A percentile compares a stretch with the other conserved stretches of the same genome.
phyloP scores from a whole-genome alignment of 1,284 basidiomycete genomes.

The Apiotrichum porosum region DNA sequence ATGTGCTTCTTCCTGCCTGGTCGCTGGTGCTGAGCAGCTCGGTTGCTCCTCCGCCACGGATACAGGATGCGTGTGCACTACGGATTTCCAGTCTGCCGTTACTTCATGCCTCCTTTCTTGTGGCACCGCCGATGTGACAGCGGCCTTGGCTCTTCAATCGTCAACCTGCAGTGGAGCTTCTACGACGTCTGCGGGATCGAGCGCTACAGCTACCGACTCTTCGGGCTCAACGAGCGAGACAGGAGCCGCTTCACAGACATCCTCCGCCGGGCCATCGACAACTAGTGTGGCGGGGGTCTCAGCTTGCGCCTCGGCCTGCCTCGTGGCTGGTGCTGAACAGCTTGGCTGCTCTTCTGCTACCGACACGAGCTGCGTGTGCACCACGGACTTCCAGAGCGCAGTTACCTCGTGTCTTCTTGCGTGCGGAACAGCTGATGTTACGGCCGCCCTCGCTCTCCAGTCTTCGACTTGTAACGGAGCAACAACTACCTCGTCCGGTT shows the following conservation, averaged over 20 bases:
- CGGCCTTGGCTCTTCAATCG: not conserved
- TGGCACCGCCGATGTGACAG: not conserved
- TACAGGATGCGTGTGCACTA: conserved; percentile 1
- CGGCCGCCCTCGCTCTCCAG: conserved; percentile 4
- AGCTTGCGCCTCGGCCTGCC: conserved; percentile 1
- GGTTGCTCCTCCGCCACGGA: not conserved
- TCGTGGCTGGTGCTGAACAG: not conserved
- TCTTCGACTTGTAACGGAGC: not conserved
- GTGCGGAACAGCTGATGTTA: not conserved
- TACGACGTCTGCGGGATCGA: too few species aligned
- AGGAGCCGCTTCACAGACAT: too few species aligned
- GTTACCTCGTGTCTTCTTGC: not conserved
- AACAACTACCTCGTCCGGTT: not conserved
- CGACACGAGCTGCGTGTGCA: conserved; percentile 4
- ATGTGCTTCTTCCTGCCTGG: conserved; percentile 1
- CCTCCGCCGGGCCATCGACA: too few species aligned
- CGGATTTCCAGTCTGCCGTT: not conserved
- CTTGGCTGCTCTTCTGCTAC: conserved; percentile 1
- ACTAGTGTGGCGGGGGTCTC: too few species aligned
- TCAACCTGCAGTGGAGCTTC: conserved; percentile 1
- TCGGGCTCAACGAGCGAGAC: too few species aligned
- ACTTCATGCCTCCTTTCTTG: not conserved
- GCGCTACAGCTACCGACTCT: too few species aligned
- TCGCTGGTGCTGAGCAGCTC: not conserved
- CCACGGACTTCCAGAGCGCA: not conserved